A percentile compares a stretch with the other conserved stretches of the same genome.
These are phyloP conservation scores for Erodium moschatum DNA, from an alignment of 441 rosid species.

Conservation along the genomic window DNA sequence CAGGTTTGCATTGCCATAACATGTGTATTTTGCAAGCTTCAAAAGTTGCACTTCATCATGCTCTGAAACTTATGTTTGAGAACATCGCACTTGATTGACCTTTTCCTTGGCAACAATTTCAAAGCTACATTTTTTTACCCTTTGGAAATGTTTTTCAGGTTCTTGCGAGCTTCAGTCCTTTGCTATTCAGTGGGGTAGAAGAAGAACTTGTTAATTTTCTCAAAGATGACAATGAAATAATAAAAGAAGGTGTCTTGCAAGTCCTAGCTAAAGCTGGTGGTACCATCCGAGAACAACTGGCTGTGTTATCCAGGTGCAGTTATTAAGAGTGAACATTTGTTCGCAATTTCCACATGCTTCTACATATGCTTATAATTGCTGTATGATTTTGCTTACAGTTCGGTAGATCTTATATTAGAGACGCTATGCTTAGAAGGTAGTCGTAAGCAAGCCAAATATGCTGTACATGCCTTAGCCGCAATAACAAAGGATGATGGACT, in stretches of 20 bases:
- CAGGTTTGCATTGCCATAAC: neutral
- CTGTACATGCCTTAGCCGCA: conserved; percentile 96
- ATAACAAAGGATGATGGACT: conserved; percentile 98
- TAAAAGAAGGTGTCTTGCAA: conserved; percentile 86
- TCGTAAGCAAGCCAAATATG: conserved; percentile 93
- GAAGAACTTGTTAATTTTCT: conserved; percentile 72
- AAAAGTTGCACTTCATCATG: neutral
- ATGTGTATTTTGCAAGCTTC: neutral
- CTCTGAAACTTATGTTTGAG: neutral
- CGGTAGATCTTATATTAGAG: conserved; percentile 87
- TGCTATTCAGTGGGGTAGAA: conserved; percentile 69
- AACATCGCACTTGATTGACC: neutral
- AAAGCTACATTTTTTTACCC: conserved; percentile 17
- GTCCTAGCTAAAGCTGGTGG: conserved; percentile 97
- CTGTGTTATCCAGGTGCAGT: conserved; percentile 68
- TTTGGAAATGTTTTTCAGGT: conserved; percentile 42
- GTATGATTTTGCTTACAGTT: conserved; percentile 43
- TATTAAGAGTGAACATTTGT: conserved; percentile 14
- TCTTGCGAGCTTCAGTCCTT: conserved; percentile 81
- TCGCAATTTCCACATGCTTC: conserved; percentile 15
- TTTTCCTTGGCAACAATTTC: conserved; percentile 9
- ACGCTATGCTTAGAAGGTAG: conserved; percentile 92
- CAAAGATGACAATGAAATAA: conserved; percentile 75
- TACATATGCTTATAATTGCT: conserved; percentile 24
- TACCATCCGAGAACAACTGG: conserved; percentile 84